These are phyloP conservation scores for Talinum fruticosum DNA, from an alignment of 148 eudicot species.

Conservation along the genomic window DNA sequence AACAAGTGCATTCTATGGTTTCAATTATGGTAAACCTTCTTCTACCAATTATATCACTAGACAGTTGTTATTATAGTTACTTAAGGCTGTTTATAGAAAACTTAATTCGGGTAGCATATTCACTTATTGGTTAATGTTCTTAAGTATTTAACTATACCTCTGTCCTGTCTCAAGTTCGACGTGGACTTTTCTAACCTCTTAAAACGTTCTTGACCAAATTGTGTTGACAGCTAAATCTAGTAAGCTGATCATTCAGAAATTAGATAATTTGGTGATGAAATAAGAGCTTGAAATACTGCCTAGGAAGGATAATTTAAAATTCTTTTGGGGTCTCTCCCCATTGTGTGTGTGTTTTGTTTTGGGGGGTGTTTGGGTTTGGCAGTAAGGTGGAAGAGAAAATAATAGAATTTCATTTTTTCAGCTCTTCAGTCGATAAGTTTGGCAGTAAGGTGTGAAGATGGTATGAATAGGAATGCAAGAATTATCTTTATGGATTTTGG, in stretches of 20 bases:
- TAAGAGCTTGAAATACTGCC: not conserved
- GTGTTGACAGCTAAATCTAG: not conserved
- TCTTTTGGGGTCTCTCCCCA: not conserved
- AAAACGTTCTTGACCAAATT: not conserved
- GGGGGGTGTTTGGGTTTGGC: not conserved
- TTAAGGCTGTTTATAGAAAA: not conserved
- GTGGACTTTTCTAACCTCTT: not conserved
- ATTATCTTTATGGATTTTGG: not conserved
- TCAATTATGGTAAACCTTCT: conserved; percentile 57
- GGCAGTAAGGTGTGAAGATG: not conserved
- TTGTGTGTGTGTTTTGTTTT: no score
- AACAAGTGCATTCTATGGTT: conserved; percentile 86
- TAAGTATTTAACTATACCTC: not conserved
- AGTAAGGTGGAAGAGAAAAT: not conserved
- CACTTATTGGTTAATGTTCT: not conserved
- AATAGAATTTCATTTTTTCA: not conserved
- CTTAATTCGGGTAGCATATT: not conserved
- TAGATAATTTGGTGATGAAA: not conserved
- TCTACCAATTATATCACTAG: not conserved
- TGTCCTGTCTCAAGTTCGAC: not conserved
- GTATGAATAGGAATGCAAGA: not conserved
- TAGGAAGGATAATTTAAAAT: no score
- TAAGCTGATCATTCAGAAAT: not conserved
- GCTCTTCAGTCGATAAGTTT: not conserved
- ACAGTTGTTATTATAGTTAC: no score